Percentiles rank a stretch among this genome's conserved stretches.
Evolutionary conservation across 1,139 yeast species (phyloP).

Genomic region (Candida anutae): DNA sequence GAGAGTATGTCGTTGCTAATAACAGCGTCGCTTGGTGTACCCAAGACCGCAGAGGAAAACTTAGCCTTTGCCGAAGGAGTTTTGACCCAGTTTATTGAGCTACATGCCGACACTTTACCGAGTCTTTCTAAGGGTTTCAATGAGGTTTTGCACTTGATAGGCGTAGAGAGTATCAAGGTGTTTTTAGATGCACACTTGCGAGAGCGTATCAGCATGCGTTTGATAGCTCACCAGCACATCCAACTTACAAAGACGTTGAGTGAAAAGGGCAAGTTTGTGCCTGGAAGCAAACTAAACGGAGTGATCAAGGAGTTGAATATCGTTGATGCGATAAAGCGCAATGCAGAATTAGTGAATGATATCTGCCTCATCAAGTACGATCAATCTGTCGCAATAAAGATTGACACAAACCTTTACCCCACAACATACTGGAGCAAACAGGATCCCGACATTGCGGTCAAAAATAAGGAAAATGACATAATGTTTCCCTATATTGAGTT

Average conservation of each 20-base stretch:
- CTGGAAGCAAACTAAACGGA: slow-evolving; percentile 52
- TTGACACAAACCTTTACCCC: slow-evolving; percentile 38
- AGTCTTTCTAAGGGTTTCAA: slow-evolving; percentile 73
- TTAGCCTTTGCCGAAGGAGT: slow-evolving; percentile 37
- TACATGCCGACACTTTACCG: slow-evolving; percentile 80
- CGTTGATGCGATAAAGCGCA: slow-evolving; percentile 49
- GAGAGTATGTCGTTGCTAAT: slow-evolving; percentile 60
- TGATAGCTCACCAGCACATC: slow-evolving; percentile 80
- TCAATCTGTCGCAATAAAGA: slow-evolving; percentile 51
- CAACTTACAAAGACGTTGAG: slow-evolving; percentile 16
- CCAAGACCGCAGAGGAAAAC: slow-evolving; percentile 48
- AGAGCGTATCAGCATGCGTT: slow-evolving; percentile 79
- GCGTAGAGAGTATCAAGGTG: slow-evolving; percentile 41
- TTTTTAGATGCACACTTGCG: slow-evolving; percentile 73
- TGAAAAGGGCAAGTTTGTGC: slow-evolving; percentile 9
- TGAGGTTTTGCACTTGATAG: slow-evolving; percentile 55
- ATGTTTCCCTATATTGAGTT: slow-evolving; percentile 75
- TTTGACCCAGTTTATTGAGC: slow-evolving; percentile 53
- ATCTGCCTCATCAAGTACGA: slow-evolving; percentile 79
- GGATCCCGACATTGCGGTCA: slow-evolving; percentile 18
- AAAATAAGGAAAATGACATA: slow-evolving; percentile 11
- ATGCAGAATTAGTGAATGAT: slow-evolving; percentile 72
- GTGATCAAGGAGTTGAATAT: slow-evolving; percentile 61
- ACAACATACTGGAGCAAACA: slow-evolving; percentile 26
- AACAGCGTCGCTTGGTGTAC: slow-evolving; percentile 29